Percentiles rank a stretch among this genome's conserved stretches.
These are phyloP conservation scores for Xylaria venustula DNA, from an alignment of 495 filamentous ascomycete genomes.

Conservation along the genomic window DNA sequence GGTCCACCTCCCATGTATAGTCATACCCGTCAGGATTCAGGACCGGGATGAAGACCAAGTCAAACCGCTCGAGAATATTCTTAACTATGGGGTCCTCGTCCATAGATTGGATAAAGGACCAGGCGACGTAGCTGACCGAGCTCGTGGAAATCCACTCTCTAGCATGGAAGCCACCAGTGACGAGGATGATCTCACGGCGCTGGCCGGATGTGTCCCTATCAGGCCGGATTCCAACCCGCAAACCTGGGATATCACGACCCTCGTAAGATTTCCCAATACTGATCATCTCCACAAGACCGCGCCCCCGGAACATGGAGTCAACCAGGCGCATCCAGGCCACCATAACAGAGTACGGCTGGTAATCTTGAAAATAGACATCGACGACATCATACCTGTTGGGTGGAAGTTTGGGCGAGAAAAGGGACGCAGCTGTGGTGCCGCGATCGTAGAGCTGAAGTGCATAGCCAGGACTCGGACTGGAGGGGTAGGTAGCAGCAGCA, in stretches of 20 bases:
- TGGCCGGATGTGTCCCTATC: conserved; percentile 32
- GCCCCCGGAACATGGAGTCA: conserved; percentile 72
- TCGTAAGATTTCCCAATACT: conserved; percentile 80
- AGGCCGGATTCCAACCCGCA: conserved; percentile 71
- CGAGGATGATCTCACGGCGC: conserved; percentile 70
- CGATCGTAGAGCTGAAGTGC: conserved; percentile 20
- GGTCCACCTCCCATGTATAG: conserved; percentile 88
- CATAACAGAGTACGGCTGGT: conserved; percentile 74
- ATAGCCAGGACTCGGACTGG: conserved; percentile 19
- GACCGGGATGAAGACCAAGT: conserved; percentile 86
- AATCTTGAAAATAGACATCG: conserved; percentile 84
- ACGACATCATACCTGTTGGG: conserved; percentile 34
- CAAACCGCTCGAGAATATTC: conserved; percentile 73
- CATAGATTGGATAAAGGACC: conserved; percentile 81
- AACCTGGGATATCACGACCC: conserved; percentile 76
- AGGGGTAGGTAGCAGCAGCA: conserved; percentile 75
- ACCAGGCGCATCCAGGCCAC: conserved; percentile 86
- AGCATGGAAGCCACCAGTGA: conserved; percentile 84
- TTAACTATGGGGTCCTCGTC: conserved; percentile 66
- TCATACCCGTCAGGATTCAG: conserved; percentile 93
- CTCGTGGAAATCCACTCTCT: conserved; percentile 95
- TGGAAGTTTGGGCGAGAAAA: no score
- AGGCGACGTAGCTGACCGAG: conserved; percentile 87
- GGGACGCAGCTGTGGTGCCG: conserved; percentile 18
- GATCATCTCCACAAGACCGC: conserved; percentile 68